Conservation (phyloP, 2,329 filamentous ascomycete genomes). For the Zymoseptoria passerinii region DNA sequence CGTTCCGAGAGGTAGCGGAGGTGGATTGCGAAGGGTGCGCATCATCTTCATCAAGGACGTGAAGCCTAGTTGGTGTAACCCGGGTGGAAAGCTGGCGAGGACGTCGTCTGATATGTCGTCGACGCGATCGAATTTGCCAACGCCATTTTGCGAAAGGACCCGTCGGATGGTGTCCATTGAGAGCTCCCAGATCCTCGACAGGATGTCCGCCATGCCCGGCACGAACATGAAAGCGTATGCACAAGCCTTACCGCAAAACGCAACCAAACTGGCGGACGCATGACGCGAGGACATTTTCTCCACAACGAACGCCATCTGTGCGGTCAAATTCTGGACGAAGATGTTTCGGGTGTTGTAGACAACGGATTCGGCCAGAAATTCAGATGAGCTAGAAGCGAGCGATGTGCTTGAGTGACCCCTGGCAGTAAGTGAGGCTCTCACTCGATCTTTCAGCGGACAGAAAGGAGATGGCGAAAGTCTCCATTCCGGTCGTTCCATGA, state of each 20-base stretch:
- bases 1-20: slow-evolving; percentile 58
- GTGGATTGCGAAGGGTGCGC: slow-evolving; percentile 54
- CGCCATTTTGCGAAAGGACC: slow-evolving; percentile 59
- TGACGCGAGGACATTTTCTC: slow-evolving; percentile 79
- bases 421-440: slow-evolving; percentile 35
- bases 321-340: slow-evolving; percentile 71
- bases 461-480: slow-evolving; percentile 62
- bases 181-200: slow-evolving; percentile 73
- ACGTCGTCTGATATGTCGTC: slow-evolving; percentile 42
- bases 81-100: slow-evolving; percentile 60
- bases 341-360: slow-evolving; percentile 84
- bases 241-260: slow-evolving; percentile 82
- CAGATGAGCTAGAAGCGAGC: slow-evolving; percentile 51
- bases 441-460: slow-evolving; percentile 52
- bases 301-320: slow-evolving; percentile 79
- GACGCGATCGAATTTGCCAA: slow-evolving; percentile 46
- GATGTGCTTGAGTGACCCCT: slow-evolving; percentile 50
- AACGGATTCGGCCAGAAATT: slow-evolving; percentile 66
- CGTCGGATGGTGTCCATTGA: slow-evolving; percentile 61
- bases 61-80: slow-evolving; percentile 54
- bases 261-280: slow-evolving; percentile 56
- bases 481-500: slow-evolving; percentile 90
- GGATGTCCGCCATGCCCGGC: slow-evolving; percentile 72
- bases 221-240: slow-evolving; percentile 93
- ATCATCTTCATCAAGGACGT: slow-evolving; percentile 51